Evolutionary conservation across 148 eudicot species (phyloP), one percentile per base, ranked within the genome.

Genomic region (Fallopia convolvulus): DNA sequence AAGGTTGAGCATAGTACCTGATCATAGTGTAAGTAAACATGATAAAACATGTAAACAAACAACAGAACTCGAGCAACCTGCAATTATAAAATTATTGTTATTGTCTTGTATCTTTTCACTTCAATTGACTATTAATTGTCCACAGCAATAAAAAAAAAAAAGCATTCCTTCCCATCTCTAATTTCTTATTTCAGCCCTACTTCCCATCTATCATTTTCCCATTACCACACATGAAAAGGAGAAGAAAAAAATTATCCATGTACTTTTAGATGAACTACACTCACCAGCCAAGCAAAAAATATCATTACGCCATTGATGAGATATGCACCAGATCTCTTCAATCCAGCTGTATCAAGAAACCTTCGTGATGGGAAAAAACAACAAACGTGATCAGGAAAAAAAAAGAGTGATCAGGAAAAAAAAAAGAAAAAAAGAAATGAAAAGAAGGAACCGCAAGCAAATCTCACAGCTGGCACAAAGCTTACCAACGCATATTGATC

Each of bases 1-100:
- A 73, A 48, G 14, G 23, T 73, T 73, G 55, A 20, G 41, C 17
- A 46, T 44, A 73, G 33, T 89, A 95, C 99, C 99, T 93, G 97
- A 49, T 88, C 79, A 83, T 90, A 89, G 87, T 96, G 99, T 79
- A 86, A 81, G 82, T 91, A 90, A 52, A 96, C 90, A 78, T 96
- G 99, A 85, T 88, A 90, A 82, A 91, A 96, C 99, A 96, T 87
- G 93, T 93, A 96, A 47, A 81, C 90, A 81, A 96, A 96, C 89
- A 96, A 86, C 86, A 96, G 85, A 85, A 96, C 91, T 82, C 99
- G 88, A 23, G 99, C 99, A 77, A 93, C 94, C 99, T 96, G 98
- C 91, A 88, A 68, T 68, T 68, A 68, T 13, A 39, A 20, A 46
- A 39, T 14, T 68, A 33, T 39, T 39, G 44, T 68, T 68, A 68